Base-by-base conservation (phyloP, 441 rosid genomes). In the Euphorbia celastroides region DNA sequence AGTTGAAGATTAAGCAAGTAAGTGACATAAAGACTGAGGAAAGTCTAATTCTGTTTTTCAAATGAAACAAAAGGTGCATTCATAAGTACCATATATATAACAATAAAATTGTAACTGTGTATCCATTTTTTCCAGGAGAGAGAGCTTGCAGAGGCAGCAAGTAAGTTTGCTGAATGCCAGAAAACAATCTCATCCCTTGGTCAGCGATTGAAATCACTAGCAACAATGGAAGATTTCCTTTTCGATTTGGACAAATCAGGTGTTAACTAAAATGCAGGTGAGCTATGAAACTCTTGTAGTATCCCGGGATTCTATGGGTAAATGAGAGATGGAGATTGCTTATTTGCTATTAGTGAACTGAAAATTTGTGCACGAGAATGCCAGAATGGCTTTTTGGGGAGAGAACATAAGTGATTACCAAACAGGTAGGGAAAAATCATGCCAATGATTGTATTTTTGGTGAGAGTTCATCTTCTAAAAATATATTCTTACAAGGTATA, bases 151-250 rank as follows among this genome's bases (percentile, higher is more conserved):
- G 67, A 71, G 38, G 90, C 96, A 68, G 90, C 97, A 55, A 75
- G 76, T 52, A 86, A 81, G 76, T 79, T 86, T 54, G 89, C 92
- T 25, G 96, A 90, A 64, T 92, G 98, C 81, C 92, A 92, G 75
- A 90, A 78, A 72, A 92, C 97, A 52, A 88, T 92, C 32, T 80
- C 96, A 48, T 86, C 96, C 41, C 83, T 92, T 5, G 82, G 87
- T 7, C 83, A 57, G 76, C 80, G 81, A 74, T 74, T 92, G 72
- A 83, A 81, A 56, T 84, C 88, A 60, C 93, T 90, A 5, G 86
- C 88, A 30, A 62, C 85, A 13, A 60, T 84, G 60, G 96, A 90
- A 7, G 88, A 90, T 71, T 78, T 84, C 66, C 67, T 82, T 44
- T 50, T 75, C 3, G 90, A 84, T 58, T 65, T 80, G 9, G 82